Evolutionary conservation across 2,329 filamentous ascomycete genomes (phyloP), one percentile per base, ranked within the genome.

Genomic region (Botryotinia calthae): DNA sequence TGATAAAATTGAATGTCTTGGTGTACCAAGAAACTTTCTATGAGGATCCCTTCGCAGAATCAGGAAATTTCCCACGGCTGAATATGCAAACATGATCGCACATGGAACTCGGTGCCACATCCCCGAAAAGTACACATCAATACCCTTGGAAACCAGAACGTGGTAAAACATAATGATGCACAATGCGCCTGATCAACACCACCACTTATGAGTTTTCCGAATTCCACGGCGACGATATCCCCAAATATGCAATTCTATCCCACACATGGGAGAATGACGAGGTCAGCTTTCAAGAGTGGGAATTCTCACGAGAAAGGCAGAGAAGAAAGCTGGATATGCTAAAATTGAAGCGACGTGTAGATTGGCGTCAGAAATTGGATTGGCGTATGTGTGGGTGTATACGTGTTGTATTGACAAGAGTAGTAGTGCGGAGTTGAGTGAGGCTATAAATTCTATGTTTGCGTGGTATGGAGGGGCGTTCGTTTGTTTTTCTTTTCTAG

Each of bases 191-290:
- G 10, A 54, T 69, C 31, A 54, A 69, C 16, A 16, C 66, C 16
- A n/a, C 2, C 2, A 59, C 66, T 20, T n/a, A 58, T 8, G 9
- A 51, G 9, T 34, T 71, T 6, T 25, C 63, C 28, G 68, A 71
- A 37, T 64, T 71, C 20, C 16, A 34, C 4, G 68, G 68, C 22
- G n/a, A 54, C 10, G 1, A 46, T 22, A n/a, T 63, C 3, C 58
- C 68, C 2, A 25, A 54, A n/a, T 72, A 84, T 66, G 82, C 82
- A 14, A 83, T 83, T 59, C 79, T 84, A 18, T 83, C 82, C 0
- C 82, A 84, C 70, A 81, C 79, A 2, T 83, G 82, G 82, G 79
- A 78, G 1, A 61, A 72, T 25, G 76, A 78, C 22, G 82, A 82
- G 71, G 77, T 82, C 34, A 81, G 79, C 4, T 79, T 81, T 44